Percentiles rank a stretch among this genome's conserved stretches.
Evolutionary conservation across 139 green algal genomes (phyloP).

Genomic region (Penium margaritaceum): DNA sequence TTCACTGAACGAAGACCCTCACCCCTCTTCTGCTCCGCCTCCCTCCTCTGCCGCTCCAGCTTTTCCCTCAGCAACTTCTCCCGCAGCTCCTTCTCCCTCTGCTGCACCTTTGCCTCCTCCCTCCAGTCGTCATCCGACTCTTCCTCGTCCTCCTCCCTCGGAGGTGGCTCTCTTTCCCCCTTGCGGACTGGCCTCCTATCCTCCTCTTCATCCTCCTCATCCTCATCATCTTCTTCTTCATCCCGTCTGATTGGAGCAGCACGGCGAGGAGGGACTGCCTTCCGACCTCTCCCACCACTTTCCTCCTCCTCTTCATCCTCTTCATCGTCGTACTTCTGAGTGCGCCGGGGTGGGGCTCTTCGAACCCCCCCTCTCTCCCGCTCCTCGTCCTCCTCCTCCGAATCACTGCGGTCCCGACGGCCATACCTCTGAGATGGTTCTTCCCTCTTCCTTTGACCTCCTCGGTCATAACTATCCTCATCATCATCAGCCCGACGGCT

Average conservation of each 20-base stretch:
- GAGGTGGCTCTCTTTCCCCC: not conserved
- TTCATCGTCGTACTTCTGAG: not conserved
- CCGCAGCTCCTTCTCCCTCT: conserved; percentile 15
- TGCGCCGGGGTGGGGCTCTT: not conserved
- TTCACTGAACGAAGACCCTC: conserved; percentile 23
- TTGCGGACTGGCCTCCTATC: not conserved
- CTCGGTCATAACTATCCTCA: conserved; percentile 5
- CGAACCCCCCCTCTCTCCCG: not conserved
- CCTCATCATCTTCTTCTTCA: conserved; percentile 26
- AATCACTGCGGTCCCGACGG: not conserved
- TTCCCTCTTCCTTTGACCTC: conserved; percentile 11
- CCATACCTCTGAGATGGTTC: too few relatives aligned
- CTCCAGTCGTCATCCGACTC: conserved; percentile 11
- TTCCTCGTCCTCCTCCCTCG: not conserved
- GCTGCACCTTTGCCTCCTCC: conserved; percentile 10
- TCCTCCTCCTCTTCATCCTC: not conserved
- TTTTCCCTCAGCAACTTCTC: conserved; percentile 27
- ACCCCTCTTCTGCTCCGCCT: conserved; percentile 13
- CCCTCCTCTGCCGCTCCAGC: conserved; percentile 23
- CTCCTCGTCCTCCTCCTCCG: conserved; percentile 9
- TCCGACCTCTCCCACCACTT: conserved; percentile 6
- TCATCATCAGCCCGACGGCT: conserved; percentile 6
- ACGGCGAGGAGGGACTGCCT: not conserved
- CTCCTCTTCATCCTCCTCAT: conserved; percentile 18
- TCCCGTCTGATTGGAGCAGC: not conserved